These are phyloP conservation scores for Roridomyces roridus DNA, from an alignment of 768 basidiomycete species.

Conservation along the genomic window DNA sequence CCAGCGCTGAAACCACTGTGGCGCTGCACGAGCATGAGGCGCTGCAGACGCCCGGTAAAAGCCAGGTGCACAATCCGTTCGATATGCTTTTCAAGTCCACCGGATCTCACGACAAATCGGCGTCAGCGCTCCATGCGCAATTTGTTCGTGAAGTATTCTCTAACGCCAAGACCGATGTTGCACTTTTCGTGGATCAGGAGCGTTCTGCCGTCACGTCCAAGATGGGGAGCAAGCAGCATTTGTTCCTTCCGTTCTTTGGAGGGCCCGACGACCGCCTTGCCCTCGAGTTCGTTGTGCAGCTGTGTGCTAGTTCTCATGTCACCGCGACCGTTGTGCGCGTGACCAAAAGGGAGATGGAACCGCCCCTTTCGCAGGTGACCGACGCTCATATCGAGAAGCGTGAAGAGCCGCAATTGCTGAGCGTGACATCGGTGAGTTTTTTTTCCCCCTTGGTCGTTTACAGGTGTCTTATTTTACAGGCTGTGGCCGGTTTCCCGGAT, in stretches of 20 bases:
- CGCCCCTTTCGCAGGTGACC: slow-evolving; percentile 26
- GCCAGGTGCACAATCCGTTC: slow-evolving; percentile 65
- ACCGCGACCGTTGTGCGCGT: slow-evolving; percentile 80
- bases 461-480: too few species aligned
- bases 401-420: slow-evolving; percentile 47
- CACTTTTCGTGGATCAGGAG: slow-evolving; percentile 78
- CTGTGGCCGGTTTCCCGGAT: slow-evolving; percentile 57
- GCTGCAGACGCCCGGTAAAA: slow-evolving; percentile 18
- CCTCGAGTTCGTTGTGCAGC: slow-evolving; percentile 82
- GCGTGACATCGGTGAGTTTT: slow-evolving; percentile 54
- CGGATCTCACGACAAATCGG: slow-evolving; percentile 44
- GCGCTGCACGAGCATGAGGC: slow-evolving; percentile 12
- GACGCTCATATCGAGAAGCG: slow-evolving; percentile 35
- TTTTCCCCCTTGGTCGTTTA: not conserved
- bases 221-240: slow-evolving; percentile 53
- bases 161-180: slow-evolving; percentile 76
- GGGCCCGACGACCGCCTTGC: slow-evolving; percentile 93
- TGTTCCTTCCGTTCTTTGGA: slow-evolving; percentile 93
- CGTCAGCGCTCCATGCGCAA: slow-evolving; percentile 72
- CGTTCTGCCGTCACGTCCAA: slow-evolving; percentile 25
- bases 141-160: slow-evolving; percentile 86
- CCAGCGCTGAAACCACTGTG: slow-evolving; percentile 8
- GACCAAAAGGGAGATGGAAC: slow-evolving; percentile 49
- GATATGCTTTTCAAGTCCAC: slow-evolving; percentile 62
- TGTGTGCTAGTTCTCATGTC: slow-evolving; percentile 72